Evolutionary conservation across 2,329 filamentous ascomycete genomes (phyloP).

Genomic region (Ciborinia camelliae): DNA sequence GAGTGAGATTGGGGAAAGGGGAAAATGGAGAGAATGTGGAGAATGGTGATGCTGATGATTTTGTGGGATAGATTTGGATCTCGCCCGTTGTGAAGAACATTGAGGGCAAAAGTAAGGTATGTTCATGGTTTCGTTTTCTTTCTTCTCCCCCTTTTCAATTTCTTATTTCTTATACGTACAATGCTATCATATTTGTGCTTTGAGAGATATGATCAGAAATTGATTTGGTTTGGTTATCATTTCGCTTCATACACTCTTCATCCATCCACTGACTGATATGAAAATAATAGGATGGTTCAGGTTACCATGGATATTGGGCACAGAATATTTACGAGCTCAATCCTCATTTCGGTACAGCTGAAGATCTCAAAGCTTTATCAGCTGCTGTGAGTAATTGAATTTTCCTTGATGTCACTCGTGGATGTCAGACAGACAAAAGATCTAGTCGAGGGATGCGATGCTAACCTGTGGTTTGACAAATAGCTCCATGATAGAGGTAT

Average conservation of each 20-base stretch:
- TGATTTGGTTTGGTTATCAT: background rate
- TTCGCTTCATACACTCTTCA: background rate
- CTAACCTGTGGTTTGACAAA: background rate
- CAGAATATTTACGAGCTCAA: slow-evolving; percentile 49
- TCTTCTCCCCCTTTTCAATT: too few species aligned
- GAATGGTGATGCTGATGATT: background rate
- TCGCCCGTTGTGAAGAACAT: slow-evolving; percentile 43
- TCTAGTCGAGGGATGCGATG: too few species aligned
- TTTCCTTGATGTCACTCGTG: too few species aligned
- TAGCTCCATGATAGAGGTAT: slow-evolving; percentile 43
- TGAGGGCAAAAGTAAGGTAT: slow-evolving; percentile 34
- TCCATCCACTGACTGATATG: too few species aligned
- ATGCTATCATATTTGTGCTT: too few species aligned
- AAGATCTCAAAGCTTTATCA: slow-evolving; percentile 47
- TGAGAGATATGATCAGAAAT: too few species aligned
- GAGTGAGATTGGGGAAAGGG: slow-evolving; percentile 12
- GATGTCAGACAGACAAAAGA: too few species aligned
- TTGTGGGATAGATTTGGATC: slow-evolving; percentile 41
- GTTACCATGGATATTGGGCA: slow-evolving; percentile 48
- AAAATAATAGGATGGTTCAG: slow-evolving; percentile 35
- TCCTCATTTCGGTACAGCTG: slow-evolving; percentile 46
- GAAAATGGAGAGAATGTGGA: background rate
- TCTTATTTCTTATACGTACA: too few species aligned
- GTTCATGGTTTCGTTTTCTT: background rate
- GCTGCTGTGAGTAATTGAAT: slow-evolving; percentile 39